These are phyloP conservation scores for Lentinula aciculospora DNA, from an alignment of 768 basidiomycete genomes.

Conservation along the genomic window DNA sequence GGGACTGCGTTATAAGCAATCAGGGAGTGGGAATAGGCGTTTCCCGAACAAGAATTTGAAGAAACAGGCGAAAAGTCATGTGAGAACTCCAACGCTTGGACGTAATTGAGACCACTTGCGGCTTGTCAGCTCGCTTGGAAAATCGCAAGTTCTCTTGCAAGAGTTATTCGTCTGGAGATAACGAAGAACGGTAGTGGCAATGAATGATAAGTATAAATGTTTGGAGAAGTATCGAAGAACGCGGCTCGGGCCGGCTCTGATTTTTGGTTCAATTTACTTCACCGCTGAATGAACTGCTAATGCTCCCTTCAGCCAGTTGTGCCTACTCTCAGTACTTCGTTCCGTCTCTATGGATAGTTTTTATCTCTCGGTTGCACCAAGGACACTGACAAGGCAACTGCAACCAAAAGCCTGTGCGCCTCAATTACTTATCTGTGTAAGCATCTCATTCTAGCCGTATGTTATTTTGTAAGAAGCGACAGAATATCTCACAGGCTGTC, in stretches of 20 bases:
- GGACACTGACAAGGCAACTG: too few relatives aligned
- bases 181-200: not conserved
- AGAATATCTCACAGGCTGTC: too few relatives aligned
- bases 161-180: not conserved
- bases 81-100: not conserved
- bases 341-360: too few relatives aligned
- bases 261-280: too few relatives aligned
- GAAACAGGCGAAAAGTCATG: not conserved
- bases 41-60: not conserved
- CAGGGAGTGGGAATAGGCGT: not conserved
- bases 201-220: not conserved
- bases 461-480: too few relatives aligned
- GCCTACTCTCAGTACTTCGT: too few relatives aligned
- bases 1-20: not conserved
- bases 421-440: too few relatives aligned
- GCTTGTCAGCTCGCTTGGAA: not conserved
- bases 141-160: not conserved
- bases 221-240: not conserved
- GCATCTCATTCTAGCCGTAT: too few relatives aligned
- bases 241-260: not conserved
- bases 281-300: too few relatives aligned
- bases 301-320: too few relatives aligned
- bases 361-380: too few relatives aligned
- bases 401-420: too few relatives aligned
- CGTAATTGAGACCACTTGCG: not conserved